Percentiles rank a stretch among this genome's conserved stretches.
phyloP scores from a whole-genome alignment of 257 asterid species.

The Lycium barbarum region DNA sequence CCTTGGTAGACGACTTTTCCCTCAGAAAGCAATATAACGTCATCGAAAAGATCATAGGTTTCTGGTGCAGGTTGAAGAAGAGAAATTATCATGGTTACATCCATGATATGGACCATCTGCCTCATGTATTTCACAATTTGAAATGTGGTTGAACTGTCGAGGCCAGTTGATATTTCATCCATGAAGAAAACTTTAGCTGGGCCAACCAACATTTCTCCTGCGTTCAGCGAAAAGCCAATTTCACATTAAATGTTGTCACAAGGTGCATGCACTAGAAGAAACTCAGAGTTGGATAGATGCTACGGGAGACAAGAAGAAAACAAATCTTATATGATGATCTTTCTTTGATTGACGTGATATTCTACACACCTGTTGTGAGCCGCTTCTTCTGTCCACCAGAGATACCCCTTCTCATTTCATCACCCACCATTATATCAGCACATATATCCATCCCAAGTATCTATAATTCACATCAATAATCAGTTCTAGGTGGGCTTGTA shows the following conservation, averaged over 20 bases:
- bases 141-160: slow-evolving; percentile 92
- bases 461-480: slow-evolving; percentile 44
- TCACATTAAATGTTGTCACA: background rate
- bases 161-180: slow-evolving; percentile 99
- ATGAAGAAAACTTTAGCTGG: slow-evolving; percentile 95
- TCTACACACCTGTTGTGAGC: slow-evolving; percentile 77
- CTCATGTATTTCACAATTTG: slow-evolving; percentile 85
- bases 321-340: background rate
- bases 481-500: background rate
- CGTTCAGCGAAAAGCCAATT: slow-evolving; percentile 28
- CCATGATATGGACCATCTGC: slow-evolving; percentile 95
- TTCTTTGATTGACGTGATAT: background rate
- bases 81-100: slow-evolving; percentile 86
- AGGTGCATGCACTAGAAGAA: background rate
- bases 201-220: slow-evolving; percentile 97
- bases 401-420: slow-evolving; percentile 92
- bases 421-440: slow-evolving; percentile 88
- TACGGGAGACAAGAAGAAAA: background rate
- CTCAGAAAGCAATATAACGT: slow-evolving; percentile 80
- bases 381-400: slow-evolving; percentile 98
- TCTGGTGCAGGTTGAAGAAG: slow-evolving; percentile 99
- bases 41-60: slow-evolving; percentile 89
- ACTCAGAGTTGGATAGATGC: background rate
- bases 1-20: slow-evolving; percentile 88
- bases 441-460: slow-evolving; percentile 94